A percentile compares a stretch with the other conserved stretches of the same genome.
Evolutionary conservation across 2,329 filamentous ascomycete genomes (phyloP).

Genomic region (Botrytis hyacinthi): DNA sequence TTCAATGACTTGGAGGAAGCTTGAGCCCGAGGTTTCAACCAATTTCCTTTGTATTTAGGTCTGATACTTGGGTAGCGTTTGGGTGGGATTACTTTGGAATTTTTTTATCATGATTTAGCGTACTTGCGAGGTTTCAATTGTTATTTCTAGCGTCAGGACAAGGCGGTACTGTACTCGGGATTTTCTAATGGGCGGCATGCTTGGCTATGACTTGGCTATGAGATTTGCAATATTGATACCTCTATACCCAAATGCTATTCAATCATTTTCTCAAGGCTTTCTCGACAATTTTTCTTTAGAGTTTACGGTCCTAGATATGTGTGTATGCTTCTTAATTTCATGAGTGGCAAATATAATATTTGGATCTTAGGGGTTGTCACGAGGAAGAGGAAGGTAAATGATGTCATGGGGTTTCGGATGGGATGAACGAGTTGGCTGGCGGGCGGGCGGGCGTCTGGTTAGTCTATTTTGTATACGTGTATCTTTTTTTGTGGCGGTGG

Average conservation of each 20-base stretch:
- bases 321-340: background rate
- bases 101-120: background rate
- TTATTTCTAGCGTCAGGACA: slow-evolving; percentile 4
- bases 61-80: background rate
- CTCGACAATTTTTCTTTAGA: background rate
- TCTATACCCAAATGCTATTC: slow-evolving; percentile 13
- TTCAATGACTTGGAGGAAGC: background rate
- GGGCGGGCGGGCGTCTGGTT: background rate
- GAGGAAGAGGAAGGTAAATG: background rate
- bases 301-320: background rate
- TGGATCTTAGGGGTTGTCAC: background rate
- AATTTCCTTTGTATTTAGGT: background rate
- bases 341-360: background rate
- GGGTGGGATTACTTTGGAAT: background rate
- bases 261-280: background rate
- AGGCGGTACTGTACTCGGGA: slow-evolving; percentile 1
- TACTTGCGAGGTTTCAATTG: background rate
- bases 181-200: slow-evolving; percentile 2
- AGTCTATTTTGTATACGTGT: background rate
- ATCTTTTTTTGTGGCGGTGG: background rate
- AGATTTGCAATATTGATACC: slow-evolving; percentile 12
- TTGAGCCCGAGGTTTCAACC: too few species aligned
- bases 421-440: background rate
- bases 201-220: slow-evolving; percentile 11
- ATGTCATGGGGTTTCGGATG: background rate